Percentiles rank a stretch among this genome's conserved stretches.
phyloP scores from a whole-genome alignment of 352 stramenopile genomes.

The Thraustochytrium sp. region DNA sequence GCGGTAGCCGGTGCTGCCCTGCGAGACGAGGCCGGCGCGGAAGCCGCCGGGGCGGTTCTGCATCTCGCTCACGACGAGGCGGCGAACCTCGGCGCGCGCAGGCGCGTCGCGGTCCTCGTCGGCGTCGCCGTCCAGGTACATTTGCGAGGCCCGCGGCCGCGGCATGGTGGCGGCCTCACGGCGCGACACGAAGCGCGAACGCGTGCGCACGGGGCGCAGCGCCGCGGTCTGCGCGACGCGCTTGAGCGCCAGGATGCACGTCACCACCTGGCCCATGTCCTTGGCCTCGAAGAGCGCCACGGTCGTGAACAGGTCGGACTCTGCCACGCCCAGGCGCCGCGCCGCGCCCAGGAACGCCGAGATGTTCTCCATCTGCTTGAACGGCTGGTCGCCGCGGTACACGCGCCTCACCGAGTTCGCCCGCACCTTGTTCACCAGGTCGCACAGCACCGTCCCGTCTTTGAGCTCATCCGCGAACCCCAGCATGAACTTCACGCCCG shows the following conservation, averaged over 20 bases:
- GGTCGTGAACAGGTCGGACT: slow-evolving; percentile 81
- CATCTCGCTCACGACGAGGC: too few relatives aligned
- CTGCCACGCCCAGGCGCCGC: slow-evolving; percentile 67
- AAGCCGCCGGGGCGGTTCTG: too few relatives aligned
- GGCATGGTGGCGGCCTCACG: background rate
- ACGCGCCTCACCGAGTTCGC: slow-evolving; percentile 58
- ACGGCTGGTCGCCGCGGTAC: slow-evolving; percentile 58
- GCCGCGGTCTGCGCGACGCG: slow-evolving; percentile 46
- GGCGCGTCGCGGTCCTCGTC: background rate
- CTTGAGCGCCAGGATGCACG: slow-evolving; percentile 71
- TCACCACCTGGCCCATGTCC: slow-evolving; percentile 70
- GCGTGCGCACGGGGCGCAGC: background rate
- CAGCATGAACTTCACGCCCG: slow-evolving; percentile 62
- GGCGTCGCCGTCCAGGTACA: background rate
- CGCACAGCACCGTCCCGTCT: slow-evolving; percentile 71
- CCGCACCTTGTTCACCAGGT: slow-evolving; percentile 71
- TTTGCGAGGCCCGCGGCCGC: background rate
- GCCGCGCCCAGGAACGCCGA: slow-evolving; percentile 69
- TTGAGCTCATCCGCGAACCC: slow-evolving; percentile 70
- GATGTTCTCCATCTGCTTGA: slow-evolving; percentile 85
- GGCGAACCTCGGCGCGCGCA: too few relatives aligned
- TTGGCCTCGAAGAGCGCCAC: slow-evolving; percentile 79
- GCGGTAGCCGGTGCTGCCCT: background rate
- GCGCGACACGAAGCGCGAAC: background rate
- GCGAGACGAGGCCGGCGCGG: background rate